phyloP scores from a whole-genome alignment of 2,329 filamentous ascomycete species.

The Geoglossum cookeanum region DNA sequence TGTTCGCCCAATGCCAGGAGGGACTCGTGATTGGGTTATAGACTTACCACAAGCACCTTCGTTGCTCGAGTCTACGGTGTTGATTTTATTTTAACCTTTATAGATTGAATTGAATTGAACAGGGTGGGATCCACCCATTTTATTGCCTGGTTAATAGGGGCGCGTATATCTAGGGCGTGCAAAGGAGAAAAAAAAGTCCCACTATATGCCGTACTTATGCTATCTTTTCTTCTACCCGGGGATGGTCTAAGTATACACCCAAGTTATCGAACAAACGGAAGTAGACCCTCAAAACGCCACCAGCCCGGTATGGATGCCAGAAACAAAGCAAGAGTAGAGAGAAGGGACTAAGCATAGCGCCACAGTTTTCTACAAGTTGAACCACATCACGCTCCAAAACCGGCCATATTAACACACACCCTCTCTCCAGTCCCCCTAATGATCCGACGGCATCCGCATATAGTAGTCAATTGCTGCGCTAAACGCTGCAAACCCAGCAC shows the following conservation, averaged over 20 bases:
- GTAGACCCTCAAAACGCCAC: neutral
- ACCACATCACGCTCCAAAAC: neutral
- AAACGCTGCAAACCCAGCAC: conserved; percentile 85
- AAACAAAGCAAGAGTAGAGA: neutral
- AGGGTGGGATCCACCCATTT: too few relatives aligned
- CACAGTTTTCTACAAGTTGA: neutral
- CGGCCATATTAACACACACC: neutral
- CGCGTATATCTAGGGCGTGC: too few relatives aligned
- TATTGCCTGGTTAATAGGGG: too few relatives aligned
- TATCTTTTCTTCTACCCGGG: neutral
- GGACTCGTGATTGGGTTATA: too few relatives aligned
- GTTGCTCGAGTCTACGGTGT: too few relatives aligned
- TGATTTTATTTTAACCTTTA: too few relatives aligned
- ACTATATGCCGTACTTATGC: neutral
- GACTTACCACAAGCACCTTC: too few relatives aligned
- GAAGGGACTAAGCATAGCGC: neutral
- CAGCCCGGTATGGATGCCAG: neutral
- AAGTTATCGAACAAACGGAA: neutral
- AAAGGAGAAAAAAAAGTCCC: neutral
- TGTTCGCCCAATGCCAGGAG: too few relatives aligned
- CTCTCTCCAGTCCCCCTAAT: neutral
- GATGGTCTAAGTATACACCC: neutral
- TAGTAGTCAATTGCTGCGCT: conserved; percentile 81
- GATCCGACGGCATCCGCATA: conserved; percentile 51
- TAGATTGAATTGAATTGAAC: too few relatives aligned